Conservation (phyloP, 1,284 basidiomycete species). For the Ustilago esculenta region DNA sequence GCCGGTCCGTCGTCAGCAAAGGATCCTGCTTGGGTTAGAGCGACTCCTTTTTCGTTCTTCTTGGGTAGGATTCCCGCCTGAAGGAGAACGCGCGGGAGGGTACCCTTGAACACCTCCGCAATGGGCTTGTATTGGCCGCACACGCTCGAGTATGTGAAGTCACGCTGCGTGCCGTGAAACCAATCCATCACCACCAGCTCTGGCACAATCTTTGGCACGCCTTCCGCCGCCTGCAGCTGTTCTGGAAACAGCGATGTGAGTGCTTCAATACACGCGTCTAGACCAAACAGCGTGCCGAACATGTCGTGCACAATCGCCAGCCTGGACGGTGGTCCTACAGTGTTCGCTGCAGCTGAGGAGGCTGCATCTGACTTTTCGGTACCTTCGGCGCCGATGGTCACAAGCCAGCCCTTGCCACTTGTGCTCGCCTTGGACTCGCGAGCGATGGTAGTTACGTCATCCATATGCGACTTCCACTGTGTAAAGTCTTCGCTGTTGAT, state of each 20-base stretch:
- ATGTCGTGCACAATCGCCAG: slow-evolving; percentile 60
- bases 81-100: slow-evolving; percentile 50
- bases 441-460: slow-evolving; percentile 37
- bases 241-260: slow-evolving; percentile 41
- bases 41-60: background rate
- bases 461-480: slow-evolving; percentile 54
- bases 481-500: slow-evolving; percentile 62
- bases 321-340: slow-evolving; percentile 15
- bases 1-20: slow-evolving; percentile 24
- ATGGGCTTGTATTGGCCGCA: slow-evolving; percentile 54
- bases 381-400: slow-evolving; percentile 49
- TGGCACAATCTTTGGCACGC: slow-evolving; percentile 41
- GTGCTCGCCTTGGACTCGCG: slow-evolving; percentile 29
- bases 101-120: slow-evolving; percentile 49
- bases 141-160: slow-evolving; percentile 53
- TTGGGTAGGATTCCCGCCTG: slow-evolving; percentile 53
- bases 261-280: slow-evolving; percentile 44
- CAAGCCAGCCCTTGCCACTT: slow-evolving; percentile 43
- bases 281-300: slow-evolving; percentile 57
- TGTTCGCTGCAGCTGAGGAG: background rate
- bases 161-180: slow-evolving; percentile 59
- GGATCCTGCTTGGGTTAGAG: slow-evolving; percentile 34
- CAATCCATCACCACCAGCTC: slow-evolving; percentile 60
- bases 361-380: slow-evolving; percentile 22
- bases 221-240: slow-evolving; percentile 32